Evolutionary conservation across 139 green algal species (phyloP).

Genomic region (Pycnococcus provasolii): DNA sequence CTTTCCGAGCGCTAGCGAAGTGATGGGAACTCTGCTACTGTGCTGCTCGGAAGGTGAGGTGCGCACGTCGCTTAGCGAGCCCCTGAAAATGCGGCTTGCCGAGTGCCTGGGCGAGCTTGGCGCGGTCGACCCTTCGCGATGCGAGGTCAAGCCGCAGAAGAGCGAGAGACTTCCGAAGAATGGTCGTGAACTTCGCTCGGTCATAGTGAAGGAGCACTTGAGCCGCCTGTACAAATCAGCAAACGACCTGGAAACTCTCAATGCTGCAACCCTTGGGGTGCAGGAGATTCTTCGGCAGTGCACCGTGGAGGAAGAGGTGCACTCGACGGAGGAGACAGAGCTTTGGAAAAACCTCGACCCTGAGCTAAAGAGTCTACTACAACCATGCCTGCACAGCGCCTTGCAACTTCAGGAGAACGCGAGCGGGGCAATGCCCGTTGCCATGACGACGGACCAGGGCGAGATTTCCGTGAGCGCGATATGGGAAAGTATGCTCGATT

Average conservation of each 20-base stretch:
- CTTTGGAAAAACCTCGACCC: constrained; percentile 37
- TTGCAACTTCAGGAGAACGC: constrained; percentile 27
- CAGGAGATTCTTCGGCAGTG: constrained; percentile 43
- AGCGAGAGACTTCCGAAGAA: background rate
- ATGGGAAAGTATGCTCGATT: background rate
- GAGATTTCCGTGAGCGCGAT: background rate
- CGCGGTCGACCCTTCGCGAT: constrained; percentile 30
- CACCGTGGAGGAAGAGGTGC: background rate
- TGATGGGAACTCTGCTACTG: constrained; percentile 12
- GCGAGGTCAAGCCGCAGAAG: background rate
- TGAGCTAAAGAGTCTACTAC: background rate
- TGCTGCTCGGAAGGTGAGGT: constrained; percentile 21
- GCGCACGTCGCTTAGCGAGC: constrained; percentile 1
- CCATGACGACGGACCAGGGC: constrained; percentile 1
- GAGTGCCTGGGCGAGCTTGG: constrained; percentile 36
- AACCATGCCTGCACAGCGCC: background rate
- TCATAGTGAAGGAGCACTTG: constrained; percentile 43
- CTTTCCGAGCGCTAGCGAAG: no score
- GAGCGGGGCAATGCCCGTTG: constrained; percentile 31
- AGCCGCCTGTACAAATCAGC: constrained; percentile 66
- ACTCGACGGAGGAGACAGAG: constrained; percentile 2
- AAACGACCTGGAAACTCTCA: constrained; percentile 52
- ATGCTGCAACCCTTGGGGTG: constrained; percentile 61
- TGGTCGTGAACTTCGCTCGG: background rate
- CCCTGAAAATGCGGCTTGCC: constrained; percentile 24